Evolutionary conservation across 345 rosid species (phyloP).

Genomic region (Hypericum androsaemum): DNA sequence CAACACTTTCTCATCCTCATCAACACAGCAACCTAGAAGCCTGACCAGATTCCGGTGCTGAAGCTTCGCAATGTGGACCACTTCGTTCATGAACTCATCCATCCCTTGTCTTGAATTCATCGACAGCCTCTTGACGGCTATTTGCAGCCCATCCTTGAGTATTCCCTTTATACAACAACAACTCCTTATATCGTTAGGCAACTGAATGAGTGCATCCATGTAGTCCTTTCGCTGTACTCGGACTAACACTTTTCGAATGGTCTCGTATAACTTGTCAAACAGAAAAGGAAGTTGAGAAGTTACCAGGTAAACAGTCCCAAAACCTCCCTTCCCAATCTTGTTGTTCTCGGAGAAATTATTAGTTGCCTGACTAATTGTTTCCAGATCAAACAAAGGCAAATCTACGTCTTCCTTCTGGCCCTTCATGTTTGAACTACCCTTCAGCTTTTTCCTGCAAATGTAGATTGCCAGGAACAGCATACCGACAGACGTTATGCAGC

Average conservation of each 20-base stretch:
- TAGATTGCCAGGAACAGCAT: background rate
- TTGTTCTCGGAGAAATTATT: background rate
- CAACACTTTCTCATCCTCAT: background rate
- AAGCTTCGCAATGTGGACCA: background rate
- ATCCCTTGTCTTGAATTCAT: background rate
- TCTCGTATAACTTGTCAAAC: too few relatives aligned
- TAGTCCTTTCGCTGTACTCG: too few relatives aligned
- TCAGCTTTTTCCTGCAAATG: background rate
- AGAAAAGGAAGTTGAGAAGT: background rate
- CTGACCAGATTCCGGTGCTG: background rate
- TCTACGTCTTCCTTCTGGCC: background rate
- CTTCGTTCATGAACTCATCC: background rate
- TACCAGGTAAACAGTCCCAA: slow-evolving; percentile 1
- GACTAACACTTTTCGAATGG: too few relatives aligned
- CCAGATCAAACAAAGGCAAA: background rate
- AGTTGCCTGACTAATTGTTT: background rate
- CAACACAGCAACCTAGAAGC: background rate
- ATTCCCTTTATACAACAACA: background rate
- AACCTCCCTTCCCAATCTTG: background rate
- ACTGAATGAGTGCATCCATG: too few relatives aligned
- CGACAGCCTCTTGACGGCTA: background rate
- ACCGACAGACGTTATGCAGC: too few relatives aligned
- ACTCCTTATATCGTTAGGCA: too few relatives aligned
- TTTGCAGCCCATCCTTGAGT: background rate
- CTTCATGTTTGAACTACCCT: background rate